Conservation (phyloP, 2,329 filamentous ascomycete species). For the Phaeophleospora eucalypticola region DNA sequence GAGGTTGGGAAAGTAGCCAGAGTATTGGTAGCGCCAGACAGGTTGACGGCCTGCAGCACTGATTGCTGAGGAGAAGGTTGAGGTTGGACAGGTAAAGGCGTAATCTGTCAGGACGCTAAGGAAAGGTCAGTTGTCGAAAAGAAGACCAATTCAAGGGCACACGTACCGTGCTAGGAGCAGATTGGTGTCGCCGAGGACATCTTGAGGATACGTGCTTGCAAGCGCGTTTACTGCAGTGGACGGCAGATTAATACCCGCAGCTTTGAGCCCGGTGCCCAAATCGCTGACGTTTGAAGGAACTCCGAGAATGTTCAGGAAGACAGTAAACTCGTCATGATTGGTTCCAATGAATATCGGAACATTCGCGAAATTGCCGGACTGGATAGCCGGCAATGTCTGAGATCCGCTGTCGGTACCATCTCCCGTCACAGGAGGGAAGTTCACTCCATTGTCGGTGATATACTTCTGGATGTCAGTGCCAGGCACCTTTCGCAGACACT, state of each 20-base stretch:
- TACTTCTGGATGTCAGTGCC: slow-evolving; percentile 11
- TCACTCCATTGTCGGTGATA: slow-evolving; percentile 17
- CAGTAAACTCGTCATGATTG: slow-evolving; percentile 27
- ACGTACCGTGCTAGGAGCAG: slow-evolving; percentile 1
- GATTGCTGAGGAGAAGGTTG: slow-evolving; percentile 14
- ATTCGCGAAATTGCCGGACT: slow-evolving; percentile 14
- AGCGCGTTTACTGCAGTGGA: neutral
- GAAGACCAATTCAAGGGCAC: neutral
- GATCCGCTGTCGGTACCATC: slow-evolving; percentile 13
- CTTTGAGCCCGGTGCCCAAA: slow-evolving; percentile 15
- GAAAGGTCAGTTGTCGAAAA: neutral
- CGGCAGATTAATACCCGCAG: slow-evolving; percentile 7
- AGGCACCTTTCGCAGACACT: slow-evolving; percentile 13
- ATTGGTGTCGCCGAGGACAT: neutral
- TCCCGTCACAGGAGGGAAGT: slow-evolving; percentile 15
- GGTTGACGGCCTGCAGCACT: slow-evolving; percentile 15
- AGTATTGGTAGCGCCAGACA: slow-evolving; percentile 29
- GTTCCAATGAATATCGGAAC: slow-evolving; percentile 26
- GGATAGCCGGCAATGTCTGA: slow-evolving; percentile 11
- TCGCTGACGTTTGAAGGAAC: slow-evolving; percentile 6
- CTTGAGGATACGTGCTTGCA: neutral
- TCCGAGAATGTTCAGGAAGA: slow-evolving; percentile 21
- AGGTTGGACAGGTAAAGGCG: slow-evolving; percentile 27
- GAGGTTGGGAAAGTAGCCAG: slow-evolving; percentile 29
- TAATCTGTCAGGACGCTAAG: slow-evolving; percentile 11